Evolutionary conservation across 2,329 filamentous ascomycete genomes (phyloP).

Genomic region (Pseudopyricularia javanii): DNA sequence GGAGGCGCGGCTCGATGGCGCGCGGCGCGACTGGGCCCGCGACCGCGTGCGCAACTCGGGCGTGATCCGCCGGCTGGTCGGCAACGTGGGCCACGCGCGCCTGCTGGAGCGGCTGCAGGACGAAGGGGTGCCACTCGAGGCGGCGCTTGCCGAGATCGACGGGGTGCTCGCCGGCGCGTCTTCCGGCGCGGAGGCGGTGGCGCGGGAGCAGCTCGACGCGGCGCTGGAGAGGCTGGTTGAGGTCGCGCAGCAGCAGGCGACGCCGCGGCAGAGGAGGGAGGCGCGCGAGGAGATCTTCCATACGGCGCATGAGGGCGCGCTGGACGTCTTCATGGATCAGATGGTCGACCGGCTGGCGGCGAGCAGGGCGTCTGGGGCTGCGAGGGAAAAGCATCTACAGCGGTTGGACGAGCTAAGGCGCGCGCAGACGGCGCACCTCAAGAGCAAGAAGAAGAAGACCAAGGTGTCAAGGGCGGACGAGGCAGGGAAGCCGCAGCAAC

Average conservation of each 20-base stretch:
- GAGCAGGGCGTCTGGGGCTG: conserved; percentile 9
- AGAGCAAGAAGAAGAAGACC: conserved; percentile 30
- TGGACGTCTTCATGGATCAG: conserved; percentile 7
- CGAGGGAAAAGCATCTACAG: conserved; percentile 13
- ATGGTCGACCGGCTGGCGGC: conserved; percentile 4
- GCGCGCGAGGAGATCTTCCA: not conserved
- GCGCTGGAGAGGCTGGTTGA: not conserved
- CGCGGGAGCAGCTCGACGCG: not conserved
- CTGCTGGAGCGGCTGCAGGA: conserved; percentile 3
- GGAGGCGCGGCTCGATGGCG: conserved; percentile 35
- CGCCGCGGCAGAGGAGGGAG: not conserved
- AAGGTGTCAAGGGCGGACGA: not conserved
- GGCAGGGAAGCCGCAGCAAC: conserved; percentile 1
- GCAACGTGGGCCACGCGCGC: conserved; percentile 5
- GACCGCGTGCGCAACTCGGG: conserved; percentile 11
- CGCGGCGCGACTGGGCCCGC: conserved; percentile 37
- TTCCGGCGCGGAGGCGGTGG: conserved; percentile 3
- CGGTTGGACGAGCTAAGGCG: conserved; percentile 45
- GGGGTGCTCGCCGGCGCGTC: conserved; percentile 4
- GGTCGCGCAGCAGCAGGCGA: conserved; percentile 4
- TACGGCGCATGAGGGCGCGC: conserved; percentile 4
- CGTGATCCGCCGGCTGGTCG: conserved; percentile 10
- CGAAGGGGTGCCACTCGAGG: conserved; percentile 7
- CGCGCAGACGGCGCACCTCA: conserved; percentile 35
- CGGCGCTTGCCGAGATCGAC: conserved; percentile 7